phyloP scores from a whole-genome alignment of 2,329 filamentous ascomycete genomes.

The Metarhizium sp. region DNA sequence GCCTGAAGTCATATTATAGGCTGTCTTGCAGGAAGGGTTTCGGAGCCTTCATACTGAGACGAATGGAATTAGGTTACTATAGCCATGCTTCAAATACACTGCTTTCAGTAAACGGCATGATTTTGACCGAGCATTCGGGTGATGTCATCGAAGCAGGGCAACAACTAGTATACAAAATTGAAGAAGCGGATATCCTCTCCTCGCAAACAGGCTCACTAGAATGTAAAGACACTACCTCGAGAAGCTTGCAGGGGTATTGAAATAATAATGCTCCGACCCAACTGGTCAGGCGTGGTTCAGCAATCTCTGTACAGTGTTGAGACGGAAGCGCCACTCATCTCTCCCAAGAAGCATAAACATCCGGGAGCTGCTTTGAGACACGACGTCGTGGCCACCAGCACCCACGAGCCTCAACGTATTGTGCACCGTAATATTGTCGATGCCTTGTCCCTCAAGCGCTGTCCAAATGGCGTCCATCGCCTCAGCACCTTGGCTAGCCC shows the following conservation, averaged over 20 bases:
- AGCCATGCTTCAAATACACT: neutral
- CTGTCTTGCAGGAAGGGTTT: neutral
- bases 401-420: slow-evolving; percentile 21
- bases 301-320: slow-evolving; percentile 13
- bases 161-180: neutral
- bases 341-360: slow-evolving; percentile 25
- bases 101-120: no score
- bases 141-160: neutral
- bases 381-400: slow-evolving; percentile 19
- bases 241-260: neutral
- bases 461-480: slow-evolving; percentile 11
- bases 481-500: slow-evolving; percentile 8
- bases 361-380: slow-evolving; percentile 17
- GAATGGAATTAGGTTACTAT: neutral
- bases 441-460: slow-evolving; percentile 7
- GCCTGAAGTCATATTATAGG: neutral
- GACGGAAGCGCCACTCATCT: slow-evolving; percentile 23
- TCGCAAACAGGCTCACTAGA: neutral
- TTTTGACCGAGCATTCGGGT: no score
- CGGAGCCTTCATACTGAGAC: no score
- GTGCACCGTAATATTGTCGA: slow-evolving; percentile 15
- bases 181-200: neutral
- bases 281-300: neutral
- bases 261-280: neutral
- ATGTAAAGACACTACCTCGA: no score